Evolutionary conservation across 1,284 basidiomycete species (phyloP), one percentile per base, ranked within the genome.

Genomic region (Earliella scabrosa): DNA sequence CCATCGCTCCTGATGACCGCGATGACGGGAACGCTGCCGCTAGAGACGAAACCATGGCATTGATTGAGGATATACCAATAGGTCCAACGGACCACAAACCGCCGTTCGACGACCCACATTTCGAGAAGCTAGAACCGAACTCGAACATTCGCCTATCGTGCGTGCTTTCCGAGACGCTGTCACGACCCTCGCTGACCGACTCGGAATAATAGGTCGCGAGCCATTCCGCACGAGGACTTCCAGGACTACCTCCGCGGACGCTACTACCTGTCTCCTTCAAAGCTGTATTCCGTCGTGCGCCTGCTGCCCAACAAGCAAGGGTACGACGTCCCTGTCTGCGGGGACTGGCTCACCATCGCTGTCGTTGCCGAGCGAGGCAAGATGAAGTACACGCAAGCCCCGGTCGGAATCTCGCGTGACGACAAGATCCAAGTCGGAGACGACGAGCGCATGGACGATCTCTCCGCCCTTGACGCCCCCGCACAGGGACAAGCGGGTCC

Each of bases 341-440:
- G 92, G 2, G 97, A 98, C 72, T 98, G 91, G 89, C 82, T 96
- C 43, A 91, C 92, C 8, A 90, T 97, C 50, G 93, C 90, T 1
- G 93, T 95, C 7, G 84, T 97, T 21, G 93, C 92, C 4, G 92
- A 95, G 73, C 85, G 93, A 31, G 87, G 91, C 4, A 85, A 85
- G 20, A 75, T 94, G 63, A 85, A 82, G 60, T 79, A 86, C 62
- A 88, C 82, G 39, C 82, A 79, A 54, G 85, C 87, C 14, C 85
- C 87, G 9, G 82, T 87, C 4, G 77, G 77, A n/a, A 66, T 83
- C 32, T 77, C 76, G 20, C 77, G 72, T 26, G 80, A 78, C 14
- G 80, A 79, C 36, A 78, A 81, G 56, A 71, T 70, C 7, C 66
- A 68, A 35, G 68, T 66, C 2, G 72, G 69, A 45, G 68, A 73